phyloP scores from a whole-genome alignment of 78 protist genomes.

The Dictyostelium citrinum region DNA sequence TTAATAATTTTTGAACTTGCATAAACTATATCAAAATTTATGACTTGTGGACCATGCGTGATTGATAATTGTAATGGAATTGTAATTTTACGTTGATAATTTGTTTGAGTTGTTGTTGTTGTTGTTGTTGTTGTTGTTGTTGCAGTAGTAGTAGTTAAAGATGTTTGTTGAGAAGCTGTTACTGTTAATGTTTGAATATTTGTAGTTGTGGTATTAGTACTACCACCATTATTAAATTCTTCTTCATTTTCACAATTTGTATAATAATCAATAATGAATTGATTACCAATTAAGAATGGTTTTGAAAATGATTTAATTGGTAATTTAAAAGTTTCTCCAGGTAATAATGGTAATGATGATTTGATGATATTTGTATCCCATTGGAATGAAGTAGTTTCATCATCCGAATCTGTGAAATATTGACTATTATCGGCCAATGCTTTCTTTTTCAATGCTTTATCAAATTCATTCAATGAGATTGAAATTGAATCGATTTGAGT shows the following conservation, averaged over 20 bases:
- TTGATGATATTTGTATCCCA: not conserved
- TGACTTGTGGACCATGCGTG: constrained; percentile 34
- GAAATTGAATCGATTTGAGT: constrained; percentile 16
- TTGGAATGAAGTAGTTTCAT: constrained; percentile 9
- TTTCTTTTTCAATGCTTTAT: constrained; percentile 4
- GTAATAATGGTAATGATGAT: constrained; percentile 18
- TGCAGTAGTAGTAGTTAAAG: no score
- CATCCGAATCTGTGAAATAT: constrained; percentile 13
- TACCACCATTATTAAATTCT: not conserved
- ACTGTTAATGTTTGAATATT: not conserved
- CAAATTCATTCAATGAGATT: constrained; percentile 12
- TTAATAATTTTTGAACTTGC: constrained; percentile 22
- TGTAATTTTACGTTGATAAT: constrained; percentile 38
- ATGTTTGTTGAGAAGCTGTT: not conserved
- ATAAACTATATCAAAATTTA: constrained; percentile 45
- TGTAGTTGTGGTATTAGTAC: not conserved
- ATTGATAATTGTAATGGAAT: constrained; percentile 40
- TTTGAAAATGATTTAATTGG: constrained; percentile 12
- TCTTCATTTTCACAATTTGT: not conserved
- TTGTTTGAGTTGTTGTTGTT: not conserved
- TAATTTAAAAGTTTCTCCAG: constrained; percentile 28
- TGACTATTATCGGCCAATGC: not conserved
- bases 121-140: not conserved
- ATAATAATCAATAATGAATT: constrained; percentile 10
- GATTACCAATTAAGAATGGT: constrained; percentile 41